These are phyloP conservation scores for Pseudogymnoascus sp. DNA, from an alignment of 2,329 filamentous ascomycete genomes.

Conservation along the genomic window DNA sequence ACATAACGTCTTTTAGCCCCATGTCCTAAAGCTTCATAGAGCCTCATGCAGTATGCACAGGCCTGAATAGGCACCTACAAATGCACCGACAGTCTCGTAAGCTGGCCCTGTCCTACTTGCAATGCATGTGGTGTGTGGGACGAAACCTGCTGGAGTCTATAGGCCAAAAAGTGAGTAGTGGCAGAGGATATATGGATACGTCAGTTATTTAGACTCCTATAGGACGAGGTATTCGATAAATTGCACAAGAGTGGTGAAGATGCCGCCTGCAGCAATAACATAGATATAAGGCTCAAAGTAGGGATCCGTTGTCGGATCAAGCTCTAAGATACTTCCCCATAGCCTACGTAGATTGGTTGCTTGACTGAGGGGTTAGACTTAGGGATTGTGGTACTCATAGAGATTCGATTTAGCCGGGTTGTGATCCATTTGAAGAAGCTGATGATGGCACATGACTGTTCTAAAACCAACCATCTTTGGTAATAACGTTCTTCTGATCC, in stretches of 20 bases:
- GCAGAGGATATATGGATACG: slow-evolving; percentile 20
- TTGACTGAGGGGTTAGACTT: neutral
- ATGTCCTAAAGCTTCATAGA: too few species aligned
- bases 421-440: neutral
- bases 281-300: slow-evolving; percentile 15
- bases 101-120: too few species aligned
- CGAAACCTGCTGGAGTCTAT: slow-evolving; percentile 18
- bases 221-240: slow-evolving; percentile 14
- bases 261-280: slow-evolving; percentile 20
- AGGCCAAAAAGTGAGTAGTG: slow-evolving; percentile 17
- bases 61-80: too few species aligned
- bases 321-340: neutral
- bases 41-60: too few species aligned
- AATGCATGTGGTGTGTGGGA: slow-evolving; percentile 11
- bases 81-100: too few species aligned
- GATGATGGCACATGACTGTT: too few species aligned
- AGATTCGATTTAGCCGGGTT: neutral
- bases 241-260: slow-evolving; percentile 16
- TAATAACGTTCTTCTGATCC: neutral
- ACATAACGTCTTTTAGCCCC: too few species aligned
- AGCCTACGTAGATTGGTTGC: neutral
- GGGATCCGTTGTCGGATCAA: neutral
- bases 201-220: slow-evolving; percentile 19
- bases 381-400: neutral
- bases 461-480: too few species aligned